phyloP scores from a whole-genome alignment of 2,329 filamentous ascomycete species.

The Daldinia sp. region DNA sequence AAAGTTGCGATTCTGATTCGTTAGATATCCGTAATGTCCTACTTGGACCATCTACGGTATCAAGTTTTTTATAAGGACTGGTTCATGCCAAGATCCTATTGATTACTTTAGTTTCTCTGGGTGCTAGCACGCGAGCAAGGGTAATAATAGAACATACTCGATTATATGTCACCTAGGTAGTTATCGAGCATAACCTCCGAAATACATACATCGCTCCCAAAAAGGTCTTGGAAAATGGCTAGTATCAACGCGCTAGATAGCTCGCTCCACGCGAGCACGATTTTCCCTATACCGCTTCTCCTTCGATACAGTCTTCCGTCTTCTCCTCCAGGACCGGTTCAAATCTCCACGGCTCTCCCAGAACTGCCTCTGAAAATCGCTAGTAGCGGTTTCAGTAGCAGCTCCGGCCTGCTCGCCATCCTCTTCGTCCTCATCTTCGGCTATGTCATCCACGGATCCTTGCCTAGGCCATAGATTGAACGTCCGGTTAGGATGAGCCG shows the following conservation, averaged over 20 bases:
- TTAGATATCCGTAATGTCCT: no score
- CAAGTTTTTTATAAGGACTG: no score
- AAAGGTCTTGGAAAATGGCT: not conserved
- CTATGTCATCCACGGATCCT: constrained; percentile 34
- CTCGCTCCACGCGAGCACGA: constrained; percentile 63
- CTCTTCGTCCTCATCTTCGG: constrained; percentile 57
- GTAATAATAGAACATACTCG: no score
- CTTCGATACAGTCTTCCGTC: constrained; percentile 72
- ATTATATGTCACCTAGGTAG: no score
- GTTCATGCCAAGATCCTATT: no score
- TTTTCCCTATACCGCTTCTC: constrained; percentile 76
- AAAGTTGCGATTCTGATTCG: no score
- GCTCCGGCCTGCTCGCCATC: constrained; percentile 37
- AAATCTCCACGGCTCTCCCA: constrained; percentile 75
- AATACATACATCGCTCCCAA: not conserved
- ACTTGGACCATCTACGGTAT: no score
- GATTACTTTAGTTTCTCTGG: no score
- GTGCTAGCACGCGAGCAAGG: no score
- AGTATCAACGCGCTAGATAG: constrained; percentile 49
- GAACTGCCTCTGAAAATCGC: constrained; percentile 75
- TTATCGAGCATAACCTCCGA: not conserved
- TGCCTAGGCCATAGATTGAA: constrained; percentile 68
- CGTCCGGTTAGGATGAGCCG: constrained; percentile 77
- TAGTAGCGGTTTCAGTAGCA: constrained; percentile 44
- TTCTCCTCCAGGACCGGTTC: constrained; percentile 74